phyloP scores from a whole-genome alignment of 495 filamentous ascomycete species.

The Pyronema omphalodes region DNA sequence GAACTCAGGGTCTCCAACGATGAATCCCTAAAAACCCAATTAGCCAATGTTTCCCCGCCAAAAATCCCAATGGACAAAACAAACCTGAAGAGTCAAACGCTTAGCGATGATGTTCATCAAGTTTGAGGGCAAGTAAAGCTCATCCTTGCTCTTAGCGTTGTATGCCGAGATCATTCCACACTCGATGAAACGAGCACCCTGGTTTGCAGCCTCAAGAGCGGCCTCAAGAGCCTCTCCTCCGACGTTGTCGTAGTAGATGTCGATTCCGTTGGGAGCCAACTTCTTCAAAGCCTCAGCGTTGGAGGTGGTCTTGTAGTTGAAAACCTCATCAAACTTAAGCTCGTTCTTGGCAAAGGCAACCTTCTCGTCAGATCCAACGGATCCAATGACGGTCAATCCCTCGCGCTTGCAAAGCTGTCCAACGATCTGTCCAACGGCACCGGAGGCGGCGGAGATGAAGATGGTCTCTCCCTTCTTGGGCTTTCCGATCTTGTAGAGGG shows the following conservation, averaged over 20 bases:
- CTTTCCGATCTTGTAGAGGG: slow-evolving; percentile 63
- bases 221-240: slow-evolving; percentile 78
- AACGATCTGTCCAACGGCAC: slow-evolving; percentile 70
- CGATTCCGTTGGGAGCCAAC: slow-evolving; percentile 64
- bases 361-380: slow-evolving; percentile 33
- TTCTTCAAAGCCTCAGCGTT: slow-evolving; percentile 49
- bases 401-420: slow-evolving; percentile 77
- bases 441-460: slow-evolving; percentile 64
- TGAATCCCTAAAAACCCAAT: slow-evolving; percentile 46
- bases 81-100: slow-evolving; percentile 28
- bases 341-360: slow-evolving; percentile 33
- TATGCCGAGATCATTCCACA: slow-evolving; percentile 57
- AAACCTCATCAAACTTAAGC: slow-evolving; percentile 34
- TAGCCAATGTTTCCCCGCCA: not conserved
- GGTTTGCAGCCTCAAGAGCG: slow-evolving; percentile 48
- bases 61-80: not conserved
- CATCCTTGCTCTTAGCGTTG: slow-evolving; percentile 36
- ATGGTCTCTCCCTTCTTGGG: slow-evolving; percentile 81
- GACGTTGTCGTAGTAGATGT: slow-evolving; percentile 94
- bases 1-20: slow-evolving; percentile 44
- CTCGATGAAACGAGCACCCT: slow-evolving; percentile 48
- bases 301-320: slow-evolving; percentile 52
- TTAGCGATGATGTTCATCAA: slow-evolving; percentile 33
- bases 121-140: slow-evolving; percentile 54
- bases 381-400: slow-evolving; percentile 66